phyloP scores from a whole-genome alignment of 139 green algal genomes.

The Tetraselmis striata region DNA sequence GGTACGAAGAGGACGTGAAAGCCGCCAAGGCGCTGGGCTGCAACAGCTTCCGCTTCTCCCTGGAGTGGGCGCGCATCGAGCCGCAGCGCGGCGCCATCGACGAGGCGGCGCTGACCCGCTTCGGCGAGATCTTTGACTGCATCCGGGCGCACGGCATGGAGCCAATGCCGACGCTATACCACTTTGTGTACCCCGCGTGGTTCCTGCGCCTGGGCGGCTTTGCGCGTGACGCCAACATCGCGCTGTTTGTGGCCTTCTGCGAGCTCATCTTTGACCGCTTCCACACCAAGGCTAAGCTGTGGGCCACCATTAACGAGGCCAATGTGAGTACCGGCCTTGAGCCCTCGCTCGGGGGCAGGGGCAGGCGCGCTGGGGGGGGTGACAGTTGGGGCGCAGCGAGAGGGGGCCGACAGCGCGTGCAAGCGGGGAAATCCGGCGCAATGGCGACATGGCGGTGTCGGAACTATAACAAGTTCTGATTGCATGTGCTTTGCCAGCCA shows the following conservation, averaged over 20 bases:
- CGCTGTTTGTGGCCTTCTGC: slow-evolving; percentile 61
- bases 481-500: too few relatives aligned
- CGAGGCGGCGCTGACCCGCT: slow-evolving; percentile 48
- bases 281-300: slow-evolving; percentile 30
- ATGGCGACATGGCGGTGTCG: too few relatives aligned
- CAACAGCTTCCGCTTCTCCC: slow-evolving; percentile 70
- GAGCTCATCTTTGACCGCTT: slow-evolving; percentile 43
- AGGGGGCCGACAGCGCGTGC: too few relatives aligned
- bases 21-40: slow-evolving; percentile 37
- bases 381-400: too few relatives aligned
- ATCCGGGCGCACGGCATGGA: slow-evolving; percentile 46
- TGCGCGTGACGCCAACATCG: slow-evolving; percentile 63
- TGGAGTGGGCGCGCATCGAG: slow-evolving; percentile 76
- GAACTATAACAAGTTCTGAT: too few relatives aligned
- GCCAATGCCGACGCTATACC: slow-evolving; percentile 72
- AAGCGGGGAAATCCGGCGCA: too few relatives aligned
- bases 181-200: slow-evolving; percentile 77
- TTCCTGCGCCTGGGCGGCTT: slow-evolving; percentile 77
- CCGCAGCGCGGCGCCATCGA: slow-evolving; percentile 51
- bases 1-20: slow-evolving; percentile 59
- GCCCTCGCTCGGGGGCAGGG: too few relatives aligned
- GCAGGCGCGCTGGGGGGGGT: too few relatives aligned
- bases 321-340: slow-evolving; percentile 35
- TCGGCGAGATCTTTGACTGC: slow-evolving; percentile 45
- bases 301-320: slow-evolving; percentile 85